A percentile compares a stretch with the other conserved stretches of the same genome.
These are phyloP conservation scores for Brachypodium distachyon DNA, from an alignment of 202 grass and related monocot species.

Conservation along the genomic window DNA sequence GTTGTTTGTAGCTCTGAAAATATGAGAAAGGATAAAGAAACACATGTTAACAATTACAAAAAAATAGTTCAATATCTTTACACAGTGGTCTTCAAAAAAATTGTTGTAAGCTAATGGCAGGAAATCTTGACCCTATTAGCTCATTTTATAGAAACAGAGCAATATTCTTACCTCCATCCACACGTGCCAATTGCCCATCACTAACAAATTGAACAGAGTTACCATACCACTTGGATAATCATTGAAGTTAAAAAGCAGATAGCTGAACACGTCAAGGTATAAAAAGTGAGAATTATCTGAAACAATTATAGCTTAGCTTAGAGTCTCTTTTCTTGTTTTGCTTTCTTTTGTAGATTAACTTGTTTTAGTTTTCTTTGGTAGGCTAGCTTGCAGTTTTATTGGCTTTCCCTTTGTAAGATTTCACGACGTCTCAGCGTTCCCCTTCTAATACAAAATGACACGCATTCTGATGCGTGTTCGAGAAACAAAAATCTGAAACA, in stretches of 20 bases:
- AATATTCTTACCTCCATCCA: constrained; percentile 88
- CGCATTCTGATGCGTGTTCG: too few relatives aligned
- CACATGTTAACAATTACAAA: constrained; percentile 4
- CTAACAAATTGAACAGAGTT: constrained; percentile 95
- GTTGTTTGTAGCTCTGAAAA: constrained; percentile 72
- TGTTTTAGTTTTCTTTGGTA: too few relatives aligned
- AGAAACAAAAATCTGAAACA: too few relatives aligned
- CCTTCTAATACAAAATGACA: too few relatives aligned
- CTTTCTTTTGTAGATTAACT: too few relatives aligned
- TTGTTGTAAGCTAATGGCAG: not conserved
- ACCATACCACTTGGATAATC: constrained; percentile 99
- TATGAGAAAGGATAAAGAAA: constrained; percentile 18
- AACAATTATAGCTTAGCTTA: too few relatives aligned
- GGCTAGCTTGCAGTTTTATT: too few relatives aligned
- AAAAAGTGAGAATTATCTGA: constrained; percentile 8
- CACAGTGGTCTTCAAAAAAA: not conserved
- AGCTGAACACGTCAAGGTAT: constrained; percentile 64
- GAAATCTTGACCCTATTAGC: not conserved
- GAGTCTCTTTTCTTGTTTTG: too few relatives aligned
- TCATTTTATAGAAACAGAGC: not conserved
- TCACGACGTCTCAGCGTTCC: too few relatives aligned
- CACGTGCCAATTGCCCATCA: constrained; percentile 87
- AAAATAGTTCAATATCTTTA: not conserved
- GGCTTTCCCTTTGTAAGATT: too few relatives aligned
- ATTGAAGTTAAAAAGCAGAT: constrained; percentile 98